A percentile compares a stretch with the other conserved stretches of the same genome.
phyloP scores from a whole-genome alignment of 2,329 filamentous ascomycete species.

The Beauveria asiatica region DNA sequence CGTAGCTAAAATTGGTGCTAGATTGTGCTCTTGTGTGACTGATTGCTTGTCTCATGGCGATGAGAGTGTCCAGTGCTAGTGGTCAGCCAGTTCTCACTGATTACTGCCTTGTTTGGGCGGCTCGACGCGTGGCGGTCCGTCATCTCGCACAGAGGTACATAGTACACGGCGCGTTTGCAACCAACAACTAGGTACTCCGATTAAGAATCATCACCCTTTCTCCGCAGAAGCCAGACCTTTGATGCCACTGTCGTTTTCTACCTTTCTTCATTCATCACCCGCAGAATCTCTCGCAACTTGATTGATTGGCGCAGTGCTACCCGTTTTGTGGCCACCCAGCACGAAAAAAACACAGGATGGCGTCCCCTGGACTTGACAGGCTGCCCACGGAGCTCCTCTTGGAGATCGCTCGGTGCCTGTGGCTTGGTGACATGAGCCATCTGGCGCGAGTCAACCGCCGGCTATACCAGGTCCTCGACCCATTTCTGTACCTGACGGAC shows the following conservation, averaged over 20 bases:
- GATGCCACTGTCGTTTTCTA: too few relatives aligned
- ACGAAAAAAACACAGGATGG: background rate
- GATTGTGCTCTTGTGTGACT: background rate
- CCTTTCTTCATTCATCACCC: too few relatives aligned
- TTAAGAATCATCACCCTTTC: too few relatives aligned
- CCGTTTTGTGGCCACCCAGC: background rate
- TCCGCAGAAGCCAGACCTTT: too few relatives aligned
- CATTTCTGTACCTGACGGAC: background rate
- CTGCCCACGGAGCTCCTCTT: background rate
- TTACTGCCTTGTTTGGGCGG: background rate
- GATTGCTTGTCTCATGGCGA: background rate
- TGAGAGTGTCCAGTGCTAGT: background rate
- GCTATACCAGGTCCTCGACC: background rate
- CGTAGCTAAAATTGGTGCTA: background rate
- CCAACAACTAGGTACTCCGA: too few relatives aligned
- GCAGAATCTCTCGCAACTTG: too few relatives aligned
- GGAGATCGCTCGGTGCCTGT: background rate
- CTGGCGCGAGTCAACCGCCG: background rate
- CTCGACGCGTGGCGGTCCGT: background rate
- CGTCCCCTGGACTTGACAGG: background rate
- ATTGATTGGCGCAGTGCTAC: too few relatives aligned
- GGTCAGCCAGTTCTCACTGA: too few relatives aligned
- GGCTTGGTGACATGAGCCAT: constrained; percentile 7
- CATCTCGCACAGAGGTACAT: too few relatives aligned
- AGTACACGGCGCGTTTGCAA: background rate